Base-by-base conservation (phyloP, 2,329 filamentous ascomycete species). In the Zasmidium cellare region DNA sequence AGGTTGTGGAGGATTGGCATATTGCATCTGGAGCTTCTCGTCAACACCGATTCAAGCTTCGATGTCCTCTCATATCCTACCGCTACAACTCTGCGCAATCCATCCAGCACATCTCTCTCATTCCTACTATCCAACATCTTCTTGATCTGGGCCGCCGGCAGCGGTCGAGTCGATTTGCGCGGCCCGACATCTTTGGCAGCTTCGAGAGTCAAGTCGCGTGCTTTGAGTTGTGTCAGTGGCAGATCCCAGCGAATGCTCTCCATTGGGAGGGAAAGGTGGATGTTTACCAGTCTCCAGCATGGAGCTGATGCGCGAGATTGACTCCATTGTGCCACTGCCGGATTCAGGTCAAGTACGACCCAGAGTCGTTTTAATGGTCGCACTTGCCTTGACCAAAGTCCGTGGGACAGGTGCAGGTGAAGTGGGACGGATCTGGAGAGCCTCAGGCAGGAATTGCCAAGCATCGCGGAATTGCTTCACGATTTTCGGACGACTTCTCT, bases 141-240 rank as follows among this genome's bases (percentile, higher is more conserved):
- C 81, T 96, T 96, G 72, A 97, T 88, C 77, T 97, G 92, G 58
- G 84, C 81, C n/a, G 87, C 84, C 59, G 92, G 88, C 63, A 94
- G 78, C 47, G 86, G 84, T 54, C 85, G 85, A 22, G 84, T 81
- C 35, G 85, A 80, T 66, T 82, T 81, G 60, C 78, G 76, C 46
- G 76, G 77, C 71, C 91, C 85, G 67, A 92, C 92, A 68, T 92
- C 91, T 75, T 92, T 91, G 69, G 94, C 93, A 66, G 94, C 94
- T 83, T 99, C 94, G 77, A 99, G 87, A 57, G 94, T 99, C 72
- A 99, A 87, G 78, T 97, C 94, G 77, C 94, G 89, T 73, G 94
- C 94, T 96, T 78, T 49, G 49, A 28, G 23, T 14, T 51, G 48
- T 51, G 45, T 54, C 12, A 25, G 57, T 47, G 46, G 49, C 14